Evolutionary conservation across 164 flowering plant genomes (phyloP), one percentile per base, ranked within the genome.

Genomic region (Nelumbo lutea): DNA sequence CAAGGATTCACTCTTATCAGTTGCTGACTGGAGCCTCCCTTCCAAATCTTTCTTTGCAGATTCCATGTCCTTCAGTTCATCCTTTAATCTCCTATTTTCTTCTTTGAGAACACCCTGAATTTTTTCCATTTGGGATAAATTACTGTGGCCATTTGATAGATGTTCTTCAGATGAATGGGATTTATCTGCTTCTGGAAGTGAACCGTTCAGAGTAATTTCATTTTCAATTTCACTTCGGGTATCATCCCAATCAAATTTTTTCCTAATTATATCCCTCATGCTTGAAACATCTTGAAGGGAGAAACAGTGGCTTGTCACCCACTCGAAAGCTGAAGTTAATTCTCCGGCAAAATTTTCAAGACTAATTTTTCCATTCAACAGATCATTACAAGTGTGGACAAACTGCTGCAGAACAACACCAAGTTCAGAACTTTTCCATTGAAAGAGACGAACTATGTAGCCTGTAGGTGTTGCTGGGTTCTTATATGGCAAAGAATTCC

Each of bases 351-450:
- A 88, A 5, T 56, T 78, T 52, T 80, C 89, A 39, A 83, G 68
- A 70, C 72, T 76, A 44, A 72, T 77, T 56, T 79, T 85, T 60
- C 84, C 90, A 61, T 72, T 67, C 63, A 85, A 67, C 5, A 88
- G 65, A 51, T 77, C 84, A 74, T 80, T 73, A 67, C 97, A 87
- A n/a, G 79, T 62, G 53, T 59, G 67, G 59, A 83, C 64, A 68
- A 88, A 83, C 13, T 72, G 67, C 45, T 70, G 82, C 44, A 86
- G 71, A 71, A 86, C 76, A 44, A 73, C 60, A 71, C 63, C 75
- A 27, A 91, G 76, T 70, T 91, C 94, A 69, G 87, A 80, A 55
- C 75, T 70, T 77, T 79, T 85, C 92, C 93, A 88, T 41, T 85
- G 93, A 62, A 91, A 85, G 62, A 85, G 85, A 68, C 79, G 90